Base-by-base conservation (phyloP, 2,329 filamentous ascomycete genomes). In the Fusarium drepaniforme region DNA sequence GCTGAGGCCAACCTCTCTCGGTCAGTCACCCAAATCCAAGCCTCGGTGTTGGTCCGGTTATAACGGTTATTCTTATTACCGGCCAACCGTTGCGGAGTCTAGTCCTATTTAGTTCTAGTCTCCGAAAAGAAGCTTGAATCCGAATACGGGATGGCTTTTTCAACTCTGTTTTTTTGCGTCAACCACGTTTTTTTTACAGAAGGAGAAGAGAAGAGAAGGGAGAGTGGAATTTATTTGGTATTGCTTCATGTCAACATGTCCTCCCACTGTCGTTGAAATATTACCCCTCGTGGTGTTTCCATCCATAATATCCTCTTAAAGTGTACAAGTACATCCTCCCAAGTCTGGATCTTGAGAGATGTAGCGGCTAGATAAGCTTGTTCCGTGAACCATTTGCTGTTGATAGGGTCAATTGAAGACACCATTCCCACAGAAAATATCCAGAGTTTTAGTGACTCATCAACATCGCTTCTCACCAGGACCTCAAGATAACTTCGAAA, bases 391-490 rank as follows among this genome's bases (percentile, higher is more conserved):
- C 80, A 83, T 9, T 72, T 64, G 18, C 80, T 64, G 8, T 83
- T 68, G 3, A 65, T 21, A 18, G 81, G 79, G 1, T 79, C 78
- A 4, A 67, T 68, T 1, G 83, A 79, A 3, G 84, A 82, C 3
- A 81, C 80, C 75, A 88, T 79, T 1, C 85, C 86, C 37, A 87
- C 75, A 0, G 83, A 79, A 3, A 84, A 53, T n/a, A 86, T 58
- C 87, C 87, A 89, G 4, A 86, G 64, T 38, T 80, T 76, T 3
- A 87, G 64, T 1, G 82, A 79, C 30, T 67, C 73, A 23, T 78
- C 63, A 0, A 71, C 25, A 4, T 63, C 53, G 3, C 60, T 70
- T 28, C 42, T 18, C 8, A 66, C 69, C 1, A 81, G 37, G 0
- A 23, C 16, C 15, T 77, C 70, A 7, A 88, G 78, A 30, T 83